Base-by-base conservation (phyloP, 78 protist genomes). In the Pigoraptor vietnamica region DNA sequence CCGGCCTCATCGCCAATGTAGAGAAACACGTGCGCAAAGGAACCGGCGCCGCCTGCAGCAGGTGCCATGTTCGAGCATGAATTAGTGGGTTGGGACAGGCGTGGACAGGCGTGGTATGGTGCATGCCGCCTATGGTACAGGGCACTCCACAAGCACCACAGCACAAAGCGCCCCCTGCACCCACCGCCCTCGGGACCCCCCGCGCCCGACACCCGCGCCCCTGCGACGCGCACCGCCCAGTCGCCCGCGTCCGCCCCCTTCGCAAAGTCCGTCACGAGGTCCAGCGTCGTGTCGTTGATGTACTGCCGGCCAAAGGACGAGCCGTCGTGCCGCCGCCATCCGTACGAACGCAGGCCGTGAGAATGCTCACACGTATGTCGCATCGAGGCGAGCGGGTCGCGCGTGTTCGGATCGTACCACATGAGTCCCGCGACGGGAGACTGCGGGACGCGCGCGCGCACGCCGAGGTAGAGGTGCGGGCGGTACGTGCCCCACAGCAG, bases 301-400 rank as follows among this genome's bases (percentile, higher is more conserved):
- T 34, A 24, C 40, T 91, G 90, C 37, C 0, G 1, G n/a, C 93
- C 93, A 32, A 37, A 91, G 81, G 39, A 0, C 40, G 0, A 0
- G 48, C 93, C 93, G 88, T 91, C 93, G 88, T 91, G 93, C 33
- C 10, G 0, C 14, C 2, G 0, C 93, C 93, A 91, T 0, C 56
- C 55, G 33, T 87, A 87, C 86, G 10, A 0, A 0, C 0, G 86
- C 86, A 25, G 37, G 14, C 14, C 37, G 86, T 33, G 37, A 0
- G 36, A 0, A 0, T 81, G 37, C 37, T 81, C 86, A 37, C 86
- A 81, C 23, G 37, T 81, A 14, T 81, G 86, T 33, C 86, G 86
- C 33, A 81, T 0, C 37, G 86, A 10, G 33, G 37, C 36, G 86
- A 0, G 33, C 37, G 37, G 36, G 37, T 0, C 86, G 1, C 37